Evolutionary conservation across 2,329 filamentous ascomycete genomes (phyloP), one percentile per base, ranked within the genome.

Genomic region (Bipolaris victoriae): DNA sequence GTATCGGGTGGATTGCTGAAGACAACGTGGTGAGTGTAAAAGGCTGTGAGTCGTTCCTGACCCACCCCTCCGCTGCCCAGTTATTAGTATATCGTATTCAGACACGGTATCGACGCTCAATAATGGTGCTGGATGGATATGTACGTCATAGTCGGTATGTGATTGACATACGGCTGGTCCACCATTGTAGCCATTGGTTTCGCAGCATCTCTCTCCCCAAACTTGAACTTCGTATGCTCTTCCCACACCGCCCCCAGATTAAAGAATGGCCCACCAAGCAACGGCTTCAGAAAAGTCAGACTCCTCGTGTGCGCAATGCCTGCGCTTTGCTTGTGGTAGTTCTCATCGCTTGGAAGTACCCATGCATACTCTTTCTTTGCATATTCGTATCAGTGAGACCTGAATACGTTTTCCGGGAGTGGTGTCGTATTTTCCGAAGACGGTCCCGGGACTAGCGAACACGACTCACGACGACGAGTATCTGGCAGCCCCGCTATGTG

Each of bases 161-260:
- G 88, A 68, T 92, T 92, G 1, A 93, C 90, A 67, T 92, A 92
- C 1, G 90, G 90, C 71, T 91, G 86, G 46, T 87, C 81, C 1
- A 92, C 89, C 90, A 93, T 92, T 0, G 90, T 92, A n/a, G 81
- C 82, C 90, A 93, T 92, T 0, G 90, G 92, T 62, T 86, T 84
- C 60, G 86, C 86, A 0, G 91, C 89, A 2, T 84, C 85, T 10
- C 89, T 82, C 53, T 87, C 85, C 1, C 75, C 85, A 71, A 93
- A 93, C 70, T 92, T 88, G 64, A 84, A 89, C 43, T 82, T 82
- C 0, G 88, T 90, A 70, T 94, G 90, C 73, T 92, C 89, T 7
- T 92, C 89, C 90, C 90, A 94, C 48, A 92, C 87, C 1, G 83
- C 82, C 69, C 92, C 90, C 7, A 93, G 83, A 63, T 92, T 88